A percentile compares a stretch with the other conserved stretches of the same genome.
Evolutionary conservation across 352 stramenopile genomes (phyloP).

Genomic region (Globisporangium nagaii): DNA sequence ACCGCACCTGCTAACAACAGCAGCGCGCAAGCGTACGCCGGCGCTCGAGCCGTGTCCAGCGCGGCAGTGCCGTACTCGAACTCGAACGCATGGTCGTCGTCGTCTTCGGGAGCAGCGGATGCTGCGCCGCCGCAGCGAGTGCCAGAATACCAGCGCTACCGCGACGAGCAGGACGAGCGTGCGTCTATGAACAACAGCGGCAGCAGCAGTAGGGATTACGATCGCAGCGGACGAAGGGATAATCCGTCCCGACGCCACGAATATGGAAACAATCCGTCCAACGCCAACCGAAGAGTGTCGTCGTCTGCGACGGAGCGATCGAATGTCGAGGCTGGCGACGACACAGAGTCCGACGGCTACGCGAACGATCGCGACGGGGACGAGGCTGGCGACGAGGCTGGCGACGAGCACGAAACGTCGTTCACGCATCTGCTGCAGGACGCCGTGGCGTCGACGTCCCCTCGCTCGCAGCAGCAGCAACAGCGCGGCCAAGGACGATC

Average conservation of each 20-base stretch:
- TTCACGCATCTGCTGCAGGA: conserved; percentile 10
- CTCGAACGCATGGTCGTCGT: conserved; percentile 1
- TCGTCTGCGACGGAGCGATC: not conserved
- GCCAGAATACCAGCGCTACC: not conserved
- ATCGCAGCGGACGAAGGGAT: not conserved
- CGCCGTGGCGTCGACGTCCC: conserved; percentile 2
- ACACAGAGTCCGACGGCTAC: not conserved
- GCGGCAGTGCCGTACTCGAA: not conserved
- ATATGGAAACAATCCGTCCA: not conserved
- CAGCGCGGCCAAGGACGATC: not conserved
- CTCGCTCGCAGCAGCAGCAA: not conserved
- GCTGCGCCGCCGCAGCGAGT: not conserved
- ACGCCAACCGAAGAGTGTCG: not conserved
- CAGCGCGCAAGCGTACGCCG: not conserved
- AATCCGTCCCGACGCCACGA: not conserved
- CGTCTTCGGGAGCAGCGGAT: not conserved
- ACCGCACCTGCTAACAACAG: not conserved
- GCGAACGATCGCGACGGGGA: not conserved
- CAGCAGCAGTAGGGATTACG: not conserved
- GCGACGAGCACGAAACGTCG: conserved; percentile 6
- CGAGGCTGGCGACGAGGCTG: not conserved
- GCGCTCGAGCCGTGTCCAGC: not conserved
- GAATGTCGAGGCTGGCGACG: not conserved
- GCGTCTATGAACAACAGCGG: not conserved
- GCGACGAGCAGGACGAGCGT: conserved; percentile 1